These are phyloP conservation scores for Russula brevipes DNA, from an alignment of 768 basidiomycete genomes.

Conservation along the genomic window DNA sequence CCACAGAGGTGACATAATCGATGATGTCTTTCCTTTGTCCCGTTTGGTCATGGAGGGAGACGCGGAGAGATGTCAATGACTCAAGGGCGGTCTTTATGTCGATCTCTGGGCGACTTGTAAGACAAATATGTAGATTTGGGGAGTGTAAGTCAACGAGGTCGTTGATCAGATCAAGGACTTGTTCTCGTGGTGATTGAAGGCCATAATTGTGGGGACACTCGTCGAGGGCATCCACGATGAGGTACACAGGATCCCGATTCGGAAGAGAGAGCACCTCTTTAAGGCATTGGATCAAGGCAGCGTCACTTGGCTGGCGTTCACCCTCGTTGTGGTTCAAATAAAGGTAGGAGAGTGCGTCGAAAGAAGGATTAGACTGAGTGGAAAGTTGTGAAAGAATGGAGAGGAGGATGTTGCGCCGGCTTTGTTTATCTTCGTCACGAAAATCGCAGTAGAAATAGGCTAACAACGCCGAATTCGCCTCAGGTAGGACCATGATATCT, in stretches of 20 bases:
- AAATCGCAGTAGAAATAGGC: no score
- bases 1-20: neutral
- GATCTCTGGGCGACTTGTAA: no score
- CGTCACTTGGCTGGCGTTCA: neutral
- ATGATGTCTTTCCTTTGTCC: neutral
- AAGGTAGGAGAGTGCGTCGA: neutral
- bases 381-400: neutral
- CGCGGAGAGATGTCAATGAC: no score
- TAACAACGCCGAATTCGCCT: no score
- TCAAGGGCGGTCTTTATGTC: no score
- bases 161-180: neutral
- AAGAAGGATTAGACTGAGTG: neutral
- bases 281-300: neutral
- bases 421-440: no score
- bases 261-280: neutral
- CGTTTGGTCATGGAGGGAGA: neutral
- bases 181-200: neutral
- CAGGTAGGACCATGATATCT: no score
- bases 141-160: no score
- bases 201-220: neutral
- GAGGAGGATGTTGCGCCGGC: no score
- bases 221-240: neutral
- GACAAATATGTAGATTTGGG: no score
- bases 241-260: neutral
- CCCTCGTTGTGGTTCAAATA: neutral